Evolutionary conservation across 106 monocot genomes (phyloP), one percentile per base, ranked within the genome.

Genomic region (Dioscorea dumetorum): DNA sequence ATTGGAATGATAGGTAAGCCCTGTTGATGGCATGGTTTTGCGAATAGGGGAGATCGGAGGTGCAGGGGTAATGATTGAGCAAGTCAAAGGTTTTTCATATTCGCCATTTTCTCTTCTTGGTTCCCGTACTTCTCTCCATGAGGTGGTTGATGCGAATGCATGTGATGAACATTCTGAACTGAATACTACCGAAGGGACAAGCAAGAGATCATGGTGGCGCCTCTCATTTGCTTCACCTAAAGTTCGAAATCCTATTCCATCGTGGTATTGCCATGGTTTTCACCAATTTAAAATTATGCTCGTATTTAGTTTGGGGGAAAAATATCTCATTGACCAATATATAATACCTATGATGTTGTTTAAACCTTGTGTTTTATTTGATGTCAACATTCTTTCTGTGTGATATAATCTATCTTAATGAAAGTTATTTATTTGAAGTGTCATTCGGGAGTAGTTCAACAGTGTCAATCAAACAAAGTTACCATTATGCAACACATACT

Each of bases 41-140:
- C 69, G 62, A 50, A 72, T 71, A 65, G 95, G 91, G 60, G 86
- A 97, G 63, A 82, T 91, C 28, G 87, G 24, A 72, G 91, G 86
- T 50, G 28, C 84, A 33, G 73, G 86, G 22, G 80, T 86, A 13
- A 82, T 88, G 84, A 91, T 97, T 74, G 88, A 97, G 49, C 95
- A 97, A 84, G 91, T 97, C 50, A 91, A 97, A 78, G 95, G 95
- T 21, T 95, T 91, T 80, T 91, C 95, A 31, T 97, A 97, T 82
- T 82, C 86, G 64, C 88, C 82, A 63, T 82, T 77, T 70, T 91
- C 91, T 70, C 95, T 97, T 83, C 88, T 91, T 62, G 86, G 88
- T 61, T 72, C 79, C 72, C 91, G 67, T 72, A 72, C 86, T 63
- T 83, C 69, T 33, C 80, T 97, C 82, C 88, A 81, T 76, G 74